Percentiles rank a stretch among this genome's conserved stretches.
Conservation (phyloP, 495 filamentous ascomycete species). For the Penicillium goetzii region DNA sequence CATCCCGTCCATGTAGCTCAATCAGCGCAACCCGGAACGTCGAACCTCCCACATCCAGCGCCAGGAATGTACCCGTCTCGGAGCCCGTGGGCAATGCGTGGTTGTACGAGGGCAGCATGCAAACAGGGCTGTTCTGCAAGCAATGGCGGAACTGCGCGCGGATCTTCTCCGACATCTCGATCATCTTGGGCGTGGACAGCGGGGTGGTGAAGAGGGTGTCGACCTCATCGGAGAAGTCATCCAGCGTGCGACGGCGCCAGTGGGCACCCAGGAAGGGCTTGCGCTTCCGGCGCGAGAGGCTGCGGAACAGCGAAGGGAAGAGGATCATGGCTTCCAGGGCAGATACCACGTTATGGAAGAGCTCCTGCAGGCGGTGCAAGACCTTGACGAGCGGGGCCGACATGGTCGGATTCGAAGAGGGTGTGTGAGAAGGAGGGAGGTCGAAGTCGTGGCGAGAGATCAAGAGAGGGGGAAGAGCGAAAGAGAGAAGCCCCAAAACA, state of each 20-base stretch:
- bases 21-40: conserved; percentile 68
- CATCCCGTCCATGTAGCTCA: conserved; percentile 54
- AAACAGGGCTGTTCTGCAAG: conserved; percentile 56
- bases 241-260: conserved; percentile 52
- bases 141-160: conserved; percentile 60
- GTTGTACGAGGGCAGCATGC: conserved; percentile 71
- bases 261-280: conserved; percentile 42
- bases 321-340: conserved; percentile 56
- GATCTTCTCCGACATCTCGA: conserved; percentile 60
- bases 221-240: conserved; percentile 56
- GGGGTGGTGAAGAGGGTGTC: conserved; percentile 52
- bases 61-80: conserved; percentile 63
- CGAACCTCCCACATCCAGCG: conserved; percentile 69
- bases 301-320: conserved; percentile 54
- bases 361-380: conserved; percentile 54
- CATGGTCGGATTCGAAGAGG: conserved; percentile 34
- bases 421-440: conserved; percentile 9
- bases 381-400: conserved; percentile 47
- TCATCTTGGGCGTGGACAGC: conserved; percentile 46
- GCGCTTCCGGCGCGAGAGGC: conserved; percentile 38
- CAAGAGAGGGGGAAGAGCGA: neutral
- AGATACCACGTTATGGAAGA: conserved; percentile 57
- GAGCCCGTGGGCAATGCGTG: conserved; percentile 62
- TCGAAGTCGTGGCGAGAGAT: conserved; percentile 4
- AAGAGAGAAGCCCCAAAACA: neutral